Conservation (phyloP, 345 rosid genomes). For the Microthlaspi erraticum region DNA sequence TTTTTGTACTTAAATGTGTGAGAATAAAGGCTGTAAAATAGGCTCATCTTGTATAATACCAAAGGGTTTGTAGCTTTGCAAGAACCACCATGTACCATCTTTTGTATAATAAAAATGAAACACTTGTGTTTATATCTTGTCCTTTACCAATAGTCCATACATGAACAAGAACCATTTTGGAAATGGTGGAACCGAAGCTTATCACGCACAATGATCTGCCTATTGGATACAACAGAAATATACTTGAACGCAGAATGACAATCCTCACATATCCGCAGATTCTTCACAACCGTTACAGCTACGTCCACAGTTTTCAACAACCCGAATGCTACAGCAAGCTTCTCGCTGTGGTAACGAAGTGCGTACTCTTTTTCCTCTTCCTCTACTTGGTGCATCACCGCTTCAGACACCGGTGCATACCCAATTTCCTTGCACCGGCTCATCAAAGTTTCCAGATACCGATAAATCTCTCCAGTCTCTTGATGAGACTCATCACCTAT, state of each 20-base stretch:
- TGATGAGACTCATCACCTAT: slow-evolving; percentile 79
- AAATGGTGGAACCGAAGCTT: slow-evolving; percentile 82
- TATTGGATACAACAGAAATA: slow-evolving; percentile 57
- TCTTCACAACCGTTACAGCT: slow-evolving; percentile 64
- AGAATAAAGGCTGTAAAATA: slow-evolving; percentile 43
- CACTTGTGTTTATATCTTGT: slow-evolving; percentile 20
- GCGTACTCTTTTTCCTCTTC: slow-evolving; percentile 86
- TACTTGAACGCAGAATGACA: slow-evolving; percentile 77
- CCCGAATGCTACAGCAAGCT: slow-evolving; percentile 81
- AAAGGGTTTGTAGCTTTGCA: slow-evolving; percentile 18
- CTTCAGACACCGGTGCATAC: slow-evolving; percentile 59
- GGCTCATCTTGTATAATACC: slow-evolving; percentile 33
- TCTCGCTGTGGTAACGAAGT: slow-evolving; percentile 81
- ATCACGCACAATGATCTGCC: slow-evolving; percentile 77
- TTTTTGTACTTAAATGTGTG: slow-evolving; percentile 36
- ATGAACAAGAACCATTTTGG: slow-evolving; percentile 70
- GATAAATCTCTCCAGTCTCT: slow-evolving; percentile 58
- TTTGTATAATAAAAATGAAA: slow-evolving; percentile 32
- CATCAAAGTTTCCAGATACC: slow-evolving; percentile 68
- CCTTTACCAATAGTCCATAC: slow-evolving; percentile 75
- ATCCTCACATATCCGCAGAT: slow-evolving; percentile 82
- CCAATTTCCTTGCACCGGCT: slow-evolving; percentile 69
- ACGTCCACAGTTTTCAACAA: slow-evolving; percentile 58
- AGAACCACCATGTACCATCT: slow-evolving; percentile 33
- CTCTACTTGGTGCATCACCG: slow-evolving; percentile 79